These are phyloP conservation scores for Citrus sp. DNA, from an alignment of 345 rosid species.

Conservation along the genomic window DNA sequence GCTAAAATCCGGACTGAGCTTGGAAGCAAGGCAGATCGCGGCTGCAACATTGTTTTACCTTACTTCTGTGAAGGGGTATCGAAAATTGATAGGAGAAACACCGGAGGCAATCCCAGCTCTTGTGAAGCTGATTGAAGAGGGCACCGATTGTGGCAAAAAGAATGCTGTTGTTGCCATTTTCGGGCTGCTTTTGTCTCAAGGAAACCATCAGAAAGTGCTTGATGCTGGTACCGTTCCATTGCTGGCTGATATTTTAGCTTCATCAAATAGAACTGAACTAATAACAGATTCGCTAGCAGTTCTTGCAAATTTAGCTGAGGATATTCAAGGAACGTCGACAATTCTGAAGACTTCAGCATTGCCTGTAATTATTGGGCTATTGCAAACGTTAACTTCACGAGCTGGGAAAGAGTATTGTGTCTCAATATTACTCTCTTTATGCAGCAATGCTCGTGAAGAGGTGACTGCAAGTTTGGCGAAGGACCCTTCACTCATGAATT, in stretches of 20 bases:
- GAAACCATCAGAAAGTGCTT: constrained; percentile 49
- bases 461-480: constrained; percentile 36
- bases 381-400: constrained; percentile 35
- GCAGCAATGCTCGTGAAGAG: constrained; percentile 47
- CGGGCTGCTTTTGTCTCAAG: constrained; percentile 45
- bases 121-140: constrained; percentile 46
- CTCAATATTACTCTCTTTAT: constrained; percentile 45
- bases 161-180: constrained; percentile 60
- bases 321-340: constrained; percentile 41
- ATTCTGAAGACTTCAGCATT: constrained; percentile 47
- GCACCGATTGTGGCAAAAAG: constrained; percentile 56
- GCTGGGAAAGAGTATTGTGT: constrained; percentile 56
- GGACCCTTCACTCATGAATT: constrained; percentile 35
- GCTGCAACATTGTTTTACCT: constrained; percentile 74
- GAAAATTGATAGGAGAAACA: constrained; percentile 55
- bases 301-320: constrained; percentile 51
- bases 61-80: constrained; percentile 54
- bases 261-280: constrained; percentile 46
- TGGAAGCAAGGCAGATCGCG: constrained; percentile 59
- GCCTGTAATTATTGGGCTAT: constrained; percentile 28
- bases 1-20: constrained; percentile 47
- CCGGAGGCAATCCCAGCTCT: constrained; percentile 54
- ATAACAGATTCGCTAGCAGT: constrained; percentile 60
- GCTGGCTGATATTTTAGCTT: constrained; percentile 36
- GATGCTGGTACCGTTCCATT: constrained; percentile 51